A percentile compares a stretch with the other conserved stretches of the same genome.
phyloP scores from a whole-genome alignment of 78 protist species.

The Creolimax fragrantissima region DNA sequence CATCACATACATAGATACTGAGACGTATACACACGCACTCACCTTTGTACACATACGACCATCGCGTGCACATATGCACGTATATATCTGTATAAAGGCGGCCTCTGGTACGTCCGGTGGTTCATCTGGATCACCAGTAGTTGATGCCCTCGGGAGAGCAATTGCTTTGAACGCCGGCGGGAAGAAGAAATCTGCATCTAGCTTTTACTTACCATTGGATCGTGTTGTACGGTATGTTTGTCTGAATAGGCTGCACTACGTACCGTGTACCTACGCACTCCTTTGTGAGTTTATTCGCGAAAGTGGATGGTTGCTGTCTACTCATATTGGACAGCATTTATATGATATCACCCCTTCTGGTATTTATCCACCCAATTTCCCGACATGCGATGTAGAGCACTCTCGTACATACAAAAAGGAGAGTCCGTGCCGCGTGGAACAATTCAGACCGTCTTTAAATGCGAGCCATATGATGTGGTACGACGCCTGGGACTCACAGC shows the following conservation, averaged over 20 bases:
- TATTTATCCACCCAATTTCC: too few relatives aligned
- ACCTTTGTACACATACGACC: neutral
- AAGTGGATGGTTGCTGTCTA: too few relatives aligned
- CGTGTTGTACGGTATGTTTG: neutral
- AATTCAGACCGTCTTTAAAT: neutral
- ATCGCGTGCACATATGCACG: neutral
- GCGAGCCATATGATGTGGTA: constrained; percentile 12
- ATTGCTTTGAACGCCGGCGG: constrained; percentile 38
- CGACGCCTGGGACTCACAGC: constrained; percentile 28
- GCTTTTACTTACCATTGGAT: constrained; percentile 37
- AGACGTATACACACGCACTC: neutral
- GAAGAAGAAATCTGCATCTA: constrained; percentile 15
- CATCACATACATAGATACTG: neutral
- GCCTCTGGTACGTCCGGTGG: constrained; percentile 37
- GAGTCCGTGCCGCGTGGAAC: constrained; percentile 27
- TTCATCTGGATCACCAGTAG: constrained; percentile 32
- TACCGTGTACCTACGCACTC: too few relatives aligned
- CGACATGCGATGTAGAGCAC: neutral
- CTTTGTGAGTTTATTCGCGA: too few relatives aligned
- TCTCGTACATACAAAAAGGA: neutral
- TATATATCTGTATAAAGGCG: constrained; percentile 4
- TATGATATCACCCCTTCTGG: too few relatives aligned
- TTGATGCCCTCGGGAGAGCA: constrained; percentile 16
- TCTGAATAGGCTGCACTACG: too few relatives aligned
- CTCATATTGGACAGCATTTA: too few relatives aligned